Conservation (phyloP, 495 filamentous ascomycete species). For the Podospora pseudoanserina region DNA sequence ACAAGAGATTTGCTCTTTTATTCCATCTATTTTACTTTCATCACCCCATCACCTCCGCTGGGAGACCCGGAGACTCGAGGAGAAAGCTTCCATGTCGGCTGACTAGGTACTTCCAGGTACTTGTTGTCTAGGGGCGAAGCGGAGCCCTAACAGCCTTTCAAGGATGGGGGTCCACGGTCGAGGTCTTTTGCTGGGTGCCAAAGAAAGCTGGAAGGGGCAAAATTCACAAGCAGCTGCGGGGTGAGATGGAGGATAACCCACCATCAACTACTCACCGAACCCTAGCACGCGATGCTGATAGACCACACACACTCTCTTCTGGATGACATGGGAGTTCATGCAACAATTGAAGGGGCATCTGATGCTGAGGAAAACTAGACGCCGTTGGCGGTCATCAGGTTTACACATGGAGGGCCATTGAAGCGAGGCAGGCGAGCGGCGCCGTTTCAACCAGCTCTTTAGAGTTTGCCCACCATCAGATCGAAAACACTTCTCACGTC, state of each 20-base stretch:
- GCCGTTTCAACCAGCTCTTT: constrained; percentile 5
- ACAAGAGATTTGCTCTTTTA: background rate
- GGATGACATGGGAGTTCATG: background rate
- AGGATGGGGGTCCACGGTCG: constrained; percentile 1
- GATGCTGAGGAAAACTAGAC: background rate
- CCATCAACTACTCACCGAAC: background rate
- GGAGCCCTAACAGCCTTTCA: constrained; percentile 3
- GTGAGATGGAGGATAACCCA: constrained; percentile 10
- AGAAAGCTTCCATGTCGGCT: background rate
- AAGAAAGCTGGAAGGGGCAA: constrained; percentile 12
- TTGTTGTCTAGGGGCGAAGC: background rate
- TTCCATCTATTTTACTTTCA: background rate
- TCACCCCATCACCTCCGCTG: background rate
- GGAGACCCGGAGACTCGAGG: background rate
- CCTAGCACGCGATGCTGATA: constrained; percentile 1
- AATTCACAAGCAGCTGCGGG: constrained; percentile 15
- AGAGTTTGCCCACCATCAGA: too few relatives aligned
- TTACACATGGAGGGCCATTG: constrained; percentile 1
- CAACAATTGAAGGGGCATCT: background rate
- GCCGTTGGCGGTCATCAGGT: background rate
- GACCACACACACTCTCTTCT: background rate
- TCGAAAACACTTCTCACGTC: background rate
- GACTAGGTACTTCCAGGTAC: background rate
- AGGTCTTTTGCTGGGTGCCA: background rate
- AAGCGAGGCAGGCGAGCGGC: background rate